Evolutionary conservation across 768 basidiomycete genomes (phyloP).

Genomic region (Lyophyllum decastes): DNA sequence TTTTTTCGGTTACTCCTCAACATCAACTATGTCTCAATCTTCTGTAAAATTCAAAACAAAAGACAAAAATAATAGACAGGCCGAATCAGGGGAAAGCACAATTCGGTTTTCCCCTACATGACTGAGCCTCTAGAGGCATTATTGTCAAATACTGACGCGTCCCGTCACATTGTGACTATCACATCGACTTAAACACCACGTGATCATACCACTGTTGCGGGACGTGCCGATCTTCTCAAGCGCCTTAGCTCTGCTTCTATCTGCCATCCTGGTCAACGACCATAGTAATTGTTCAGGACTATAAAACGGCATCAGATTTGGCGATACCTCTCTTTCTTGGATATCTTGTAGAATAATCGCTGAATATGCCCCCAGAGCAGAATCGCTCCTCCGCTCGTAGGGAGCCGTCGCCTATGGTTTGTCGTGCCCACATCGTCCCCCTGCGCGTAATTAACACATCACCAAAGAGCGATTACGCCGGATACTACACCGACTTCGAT

Average conservation of each 20-base stretch:
- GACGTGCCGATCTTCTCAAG: not conserved
- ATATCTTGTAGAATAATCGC: not conserved
- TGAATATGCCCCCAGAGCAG: not conserved
- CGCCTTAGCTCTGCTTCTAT: not conserved
- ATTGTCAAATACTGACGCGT: no score
- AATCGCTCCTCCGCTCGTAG: not conserved
- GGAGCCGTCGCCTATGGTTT: not conserved
- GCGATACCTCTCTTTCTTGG: not conserved
- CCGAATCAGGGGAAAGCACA: no score
- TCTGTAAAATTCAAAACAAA: no score
- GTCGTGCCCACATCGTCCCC: not conserved
- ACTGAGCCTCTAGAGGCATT: no score
- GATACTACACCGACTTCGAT: not conserved
- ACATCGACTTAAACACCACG: no score
- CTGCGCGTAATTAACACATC: not conserved
- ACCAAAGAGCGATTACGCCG: constrained; percentile 4
- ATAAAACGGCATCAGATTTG: not conserved
- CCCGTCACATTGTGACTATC: no score
- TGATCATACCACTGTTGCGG: no score
- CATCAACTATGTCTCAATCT: no score
- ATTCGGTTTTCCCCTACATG: no score
- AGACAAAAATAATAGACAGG: no score
- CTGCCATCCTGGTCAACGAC: not conserved
- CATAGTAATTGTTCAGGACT: not conserved
- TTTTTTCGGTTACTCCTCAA: no score